Evolutionary conservation across 345 rosid species (phyloP).

Genomic region (Citrus sinensis): DVS_A1.0 CM039161.1:22888001-22888500

Average conservation of each 20-base stretch:
- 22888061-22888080: no score
- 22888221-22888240: constrained; percentile 36
- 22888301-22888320: constrained; percentile 53
- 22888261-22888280: constrained; percentile 28
- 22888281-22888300: constrained; percentile 77
- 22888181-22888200: constrained; percentile 53
- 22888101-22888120: no score
- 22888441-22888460: constrained; percentile 34
- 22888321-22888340: constrained; percentile 38
- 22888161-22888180: constrained; percentile 44
- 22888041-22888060: no score
- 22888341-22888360: constrained; percentile 44
- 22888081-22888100: no score
- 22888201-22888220: constrained; percentile 44
- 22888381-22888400: constrained; percentile 35
- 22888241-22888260: constrained; percentile 50
- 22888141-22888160: no score
- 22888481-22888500: constrained; percentile 61
- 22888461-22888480: constrained; percentile 42
- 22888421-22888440: constrained; percentile 27
- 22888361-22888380: constrained; percentile 49
- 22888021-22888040: no score
- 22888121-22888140: no score
- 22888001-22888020: no score
- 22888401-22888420: constrained; percentile 39